phyloP scores from a whole-genome alignment of 805 yeast genomes.

The Hagleromyces aurorensis region DNA sequence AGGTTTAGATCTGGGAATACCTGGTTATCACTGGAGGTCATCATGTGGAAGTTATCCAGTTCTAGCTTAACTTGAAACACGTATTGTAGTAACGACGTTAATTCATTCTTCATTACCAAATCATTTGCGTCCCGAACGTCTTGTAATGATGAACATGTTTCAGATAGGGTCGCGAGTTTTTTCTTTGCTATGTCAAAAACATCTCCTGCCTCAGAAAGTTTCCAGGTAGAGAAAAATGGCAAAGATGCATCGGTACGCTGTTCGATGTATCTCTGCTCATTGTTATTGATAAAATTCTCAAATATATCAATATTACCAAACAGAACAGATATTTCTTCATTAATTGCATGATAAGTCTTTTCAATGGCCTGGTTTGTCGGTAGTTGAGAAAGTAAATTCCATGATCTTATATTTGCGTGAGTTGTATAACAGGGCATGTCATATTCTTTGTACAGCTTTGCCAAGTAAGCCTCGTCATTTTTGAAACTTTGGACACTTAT shows the following conservation, averaged over 20 bases:
- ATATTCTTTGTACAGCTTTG: slow-evolving; percentile 17
- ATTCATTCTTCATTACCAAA: slow-evolving; percentile 1
- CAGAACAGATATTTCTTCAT: slow-evolving; percentile 31
- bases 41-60: slow-evolving; percentile 8
- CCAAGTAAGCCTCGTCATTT: slow-evolving; percentile 29
- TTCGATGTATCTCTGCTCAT: slow-evolving; percentile 18
- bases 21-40: slow-evolving; percentile 4
- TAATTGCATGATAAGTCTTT: slow-evolving; percentile 19
- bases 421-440: slow-evolving; percentile 16
- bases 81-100: slow-evolving; percentile 1
- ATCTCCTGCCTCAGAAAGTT: slow-evolving; percentile 26
- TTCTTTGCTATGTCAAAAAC: slow-evolving; percentile 10
- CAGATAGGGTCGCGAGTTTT: slow-evolving; percentile 1
- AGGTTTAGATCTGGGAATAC: slow-evolving; percentile 13
- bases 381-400: slow-evolving; percentile 9
- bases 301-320: slow-evolving; percentile 26
- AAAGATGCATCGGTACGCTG: slow-evolving; percentile 25
- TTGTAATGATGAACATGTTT: slow-evolving; percentile 2
- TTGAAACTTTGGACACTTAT: slow-evolving; percentile 25
- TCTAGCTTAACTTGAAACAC: slow-evolving; percentile 4
- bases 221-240: slow-evolving; percentile 32
- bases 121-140: too few relatives aligned
- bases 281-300: slow-evolving; percentile 29
- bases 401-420: slow-evolving; percentile 13
- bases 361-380: slow-evolving; percentile 20